phyloP scores from a whole-genome alignment of 1,139 yeast species.

The Candida dubliniensis region DNA sequence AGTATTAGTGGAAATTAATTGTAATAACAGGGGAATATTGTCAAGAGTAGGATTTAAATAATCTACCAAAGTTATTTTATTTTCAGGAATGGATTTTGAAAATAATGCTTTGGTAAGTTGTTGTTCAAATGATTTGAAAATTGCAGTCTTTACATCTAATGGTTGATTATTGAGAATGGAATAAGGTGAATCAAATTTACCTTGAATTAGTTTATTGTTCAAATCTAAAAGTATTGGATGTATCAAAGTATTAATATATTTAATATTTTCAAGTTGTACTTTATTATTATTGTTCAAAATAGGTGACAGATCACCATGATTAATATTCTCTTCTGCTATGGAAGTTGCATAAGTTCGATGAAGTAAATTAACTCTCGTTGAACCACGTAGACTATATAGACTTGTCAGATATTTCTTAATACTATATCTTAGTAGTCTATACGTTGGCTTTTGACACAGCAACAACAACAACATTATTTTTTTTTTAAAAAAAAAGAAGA shows the following conservation, averaged over 20 bases:
- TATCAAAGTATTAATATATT: background rate
- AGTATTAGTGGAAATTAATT: conserved; percentile 19
- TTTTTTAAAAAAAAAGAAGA: too few species aligned
- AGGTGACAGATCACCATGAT: too few species aligned
- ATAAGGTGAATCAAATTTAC: conserved; percentile 5
- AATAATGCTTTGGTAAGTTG: background rate
- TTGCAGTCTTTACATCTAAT: background rate
- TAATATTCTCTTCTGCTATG: too few species aligned
- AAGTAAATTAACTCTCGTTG: too few species aligned
- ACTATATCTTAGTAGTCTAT: background rate
- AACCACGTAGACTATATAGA: too few species aligned
- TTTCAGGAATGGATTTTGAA: background rate
- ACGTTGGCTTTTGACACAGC: background rate
- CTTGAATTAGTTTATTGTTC: background rate
- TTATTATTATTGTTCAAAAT: too few species aligned
- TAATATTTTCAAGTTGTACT: too few species aligned
- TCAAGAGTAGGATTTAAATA: conserved; percentile 32
- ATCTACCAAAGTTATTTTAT: conserved; percentile 19
- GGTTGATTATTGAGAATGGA: conserved; percentile 10
- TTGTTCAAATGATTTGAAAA: conserved; percentile 2
- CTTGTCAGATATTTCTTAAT: background rate
- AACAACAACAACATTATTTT: background rate
- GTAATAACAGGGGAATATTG: conserved; percentile 20
- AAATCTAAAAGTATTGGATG: background rate
- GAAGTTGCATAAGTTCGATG: too few species aligned